Percentiles rank a stretch among this genome's conserved stretches.
phyloP scores from a whole-genome alignment of 257 asterid genomes.

The Mitragyna speciosa region DNA sequence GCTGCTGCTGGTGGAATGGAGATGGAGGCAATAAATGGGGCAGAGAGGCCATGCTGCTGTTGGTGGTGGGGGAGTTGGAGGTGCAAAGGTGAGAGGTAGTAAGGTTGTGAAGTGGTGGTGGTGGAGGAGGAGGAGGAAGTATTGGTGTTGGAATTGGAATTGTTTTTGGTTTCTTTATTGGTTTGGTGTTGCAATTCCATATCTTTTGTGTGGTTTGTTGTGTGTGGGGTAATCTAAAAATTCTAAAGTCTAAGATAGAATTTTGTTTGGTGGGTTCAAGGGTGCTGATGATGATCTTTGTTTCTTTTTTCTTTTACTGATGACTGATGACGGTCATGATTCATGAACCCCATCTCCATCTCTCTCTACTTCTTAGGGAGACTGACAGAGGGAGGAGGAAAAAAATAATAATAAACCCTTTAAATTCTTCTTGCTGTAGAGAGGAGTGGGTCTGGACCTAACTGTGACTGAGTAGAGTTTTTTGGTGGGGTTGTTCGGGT shows the following conservation, averaged over 20 bases:
- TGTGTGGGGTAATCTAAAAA: conserved; percentile 13
- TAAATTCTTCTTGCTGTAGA: conserved; percentile 8
- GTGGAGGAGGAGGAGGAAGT: conserved; percentile 34
- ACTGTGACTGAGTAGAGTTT: conserved; percentile 29
- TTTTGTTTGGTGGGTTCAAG: conserved; percentile 57
- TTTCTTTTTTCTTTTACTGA: conserved; percentile 24
- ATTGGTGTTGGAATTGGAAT: conserved; percentile 2
- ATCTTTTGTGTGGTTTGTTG: conserved; percentile 35
- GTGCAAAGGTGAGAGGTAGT: conserved; percentile 40
- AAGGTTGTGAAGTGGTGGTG: conserved; percentile 19
- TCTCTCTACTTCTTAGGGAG: conserved; percentile 23
- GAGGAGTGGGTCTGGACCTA: conserved; percentile 10
- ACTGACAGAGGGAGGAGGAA: conserved; percentile 9
- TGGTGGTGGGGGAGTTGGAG: conserved; percentile 24
- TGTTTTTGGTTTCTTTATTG: conserved; percentile 27
- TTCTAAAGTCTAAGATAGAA: conserved; percentile 17
- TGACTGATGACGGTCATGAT: conserved; percentile 23
- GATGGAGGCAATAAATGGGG: conserved; percentile 19
- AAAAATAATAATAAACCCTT: neutral
- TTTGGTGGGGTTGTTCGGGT: conserved; percentile 35
- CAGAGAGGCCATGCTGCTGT: conserved; percentile 6
- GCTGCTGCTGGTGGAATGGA: conserved; percentile 25
- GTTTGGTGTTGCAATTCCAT: conserved; percentile 57
- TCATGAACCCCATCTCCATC: conserved; percentile 34
- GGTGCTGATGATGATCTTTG: conserved; percentile 28